A percentile compares a stretch with the other conserved stretches of the same genome.
These are phyloP conservation scores for Lecanoromycetidae sp. DNA, from an alignment of 2,329 filamentous ascomycete species.

Conservation along the genomic window DNA sequence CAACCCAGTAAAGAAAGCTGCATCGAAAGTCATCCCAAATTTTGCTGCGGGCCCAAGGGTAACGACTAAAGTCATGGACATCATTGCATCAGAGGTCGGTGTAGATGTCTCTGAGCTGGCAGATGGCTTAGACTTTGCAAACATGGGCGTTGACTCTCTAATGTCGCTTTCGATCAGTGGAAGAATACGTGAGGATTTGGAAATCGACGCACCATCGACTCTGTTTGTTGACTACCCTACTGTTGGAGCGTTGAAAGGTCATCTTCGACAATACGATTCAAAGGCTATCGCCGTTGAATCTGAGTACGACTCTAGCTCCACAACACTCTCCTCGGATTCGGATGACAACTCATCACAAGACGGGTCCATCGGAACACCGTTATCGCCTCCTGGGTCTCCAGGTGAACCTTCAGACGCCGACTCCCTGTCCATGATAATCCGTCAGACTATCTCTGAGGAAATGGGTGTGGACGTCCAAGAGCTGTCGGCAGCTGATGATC, in stretches of 20 bases:
- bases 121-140: conserved; percentile 48
- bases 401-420: conserved; percentile 22
- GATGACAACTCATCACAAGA: conserved; percentile 11
- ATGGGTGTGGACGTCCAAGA: conserved; percentile 33
- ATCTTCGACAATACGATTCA: conserved; percentile 38
- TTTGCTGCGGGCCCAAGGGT: conserved; percentile 20
- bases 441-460: conserved; percentile 32
- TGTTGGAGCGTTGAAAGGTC: conserved; percentile 48
- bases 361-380: conserved; percentile 26
- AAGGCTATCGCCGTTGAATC: conserved; percentile 10
- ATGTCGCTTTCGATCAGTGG: conserved; percentile 50
- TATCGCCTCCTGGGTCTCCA: conserved; percentile 26
- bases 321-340: conserved; percentile 25
- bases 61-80: conserved; percentile 27
- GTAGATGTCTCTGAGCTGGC: conserved; percentile 47
- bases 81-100: conserved; percentile 38
- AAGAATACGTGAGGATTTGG: conserved; percentile 49
- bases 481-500: conserved; percentile 23
- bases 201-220: conserved; percentile 46
- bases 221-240: conserved; percentile 50
- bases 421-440: conserved; percentile 30
- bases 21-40: neutral
- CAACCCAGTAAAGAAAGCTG: conserved; percentile 8
- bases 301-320: conserved; percentile 22
- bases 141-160: conserved; percentile 50